These are phyloP conservation scores for Penicillium subrubescens DNA, from an alignment of 495 filamentous ascomycete genomes.

Conservation along the genomic window DNA sequence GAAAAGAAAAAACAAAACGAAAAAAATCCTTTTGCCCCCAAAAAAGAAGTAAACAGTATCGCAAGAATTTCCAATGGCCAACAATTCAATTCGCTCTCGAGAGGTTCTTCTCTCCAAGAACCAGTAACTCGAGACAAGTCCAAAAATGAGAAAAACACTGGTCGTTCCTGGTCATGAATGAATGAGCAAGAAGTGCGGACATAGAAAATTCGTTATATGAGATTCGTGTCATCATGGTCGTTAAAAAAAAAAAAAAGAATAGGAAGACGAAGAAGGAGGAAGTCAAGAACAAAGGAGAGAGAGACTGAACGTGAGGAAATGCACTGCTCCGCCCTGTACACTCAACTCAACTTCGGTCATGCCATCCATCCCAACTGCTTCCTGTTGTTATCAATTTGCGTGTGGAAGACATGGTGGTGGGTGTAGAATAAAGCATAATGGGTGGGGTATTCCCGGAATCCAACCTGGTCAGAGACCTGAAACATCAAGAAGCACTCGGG, in stretches of 20 bases:
- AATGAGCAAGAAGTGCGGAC: slow-evolving; percentile 21
- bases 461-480: not conserved
- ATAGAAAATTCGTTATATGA: slow-evolving; percentile 40
- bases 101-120: not conserved
- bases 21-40: slow-evolving; percentile 1
- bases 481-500: not conserved
- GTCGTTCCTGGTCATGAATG: slow-evolving; percentile 9
- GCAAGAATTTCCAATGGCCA: slow-evolving; percentile 13
- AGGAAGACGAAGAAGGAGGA: slow-evolving; percentile 22
- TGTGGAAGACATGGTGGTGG: not conserved
- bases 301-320: not conserved
- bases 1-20: slow-evolving; percentile 20
- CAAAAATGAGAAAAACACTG: slow-evolving; percentile 8
- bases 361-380: not conserved
- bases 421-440: not conserved
- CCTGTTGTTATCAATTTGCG: not conserved
- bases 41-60: slow-evolving; percentile 8
- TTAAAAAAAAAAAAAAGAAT: slow-evolving; percentile 29
- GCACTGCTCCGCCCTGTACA: not conserved
- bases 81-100: slow-evolving; percentile 11
- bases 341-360: not conserved
- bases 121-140: slow-evolving; percentile 1
- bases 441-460: not conserved
- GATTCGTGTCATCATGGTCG: slow-evolving; percentile 55
- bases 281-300: not conserved